phyloP scores from a whole-genome alignment of 192 early-diverging fungal species.

The Entophlyctis helioformis region DNA sequence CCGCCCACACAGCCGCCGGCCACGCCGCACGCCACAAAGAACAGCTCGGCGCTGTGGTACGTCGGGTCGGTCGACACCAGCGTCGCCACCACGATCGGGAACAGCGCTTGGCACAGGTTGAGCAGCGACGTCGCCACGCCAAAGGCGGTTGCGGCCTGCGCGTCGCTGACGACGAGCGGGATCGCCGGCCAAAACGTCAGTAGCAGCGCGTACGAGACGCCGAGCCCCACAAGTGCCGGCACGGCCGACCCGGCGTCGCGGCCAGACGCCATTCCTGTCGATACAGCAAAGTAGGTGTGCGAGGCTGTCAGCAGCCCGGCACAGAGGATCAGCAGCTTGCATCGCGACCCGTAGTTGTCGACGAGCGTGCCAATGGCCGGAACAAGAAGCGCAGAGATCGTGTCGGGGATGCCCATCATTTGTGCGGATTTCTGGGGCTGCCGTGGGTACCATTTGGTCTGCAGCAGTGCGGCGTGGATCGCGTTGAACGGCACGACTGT shows the following conservation, averaged over 20 bases:
- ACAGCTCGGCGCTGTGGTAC: constrained; percentile 19
- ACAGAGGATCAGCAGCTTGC: constrained; percentile 28
- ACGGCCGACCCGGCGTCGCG: constrained; percentile 20
- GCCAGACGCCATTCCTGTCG: constrained; percentile 3
- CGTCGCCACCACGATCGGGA: constrained; percentile 41
- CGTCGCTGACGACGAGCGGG: constrained; percentile 28
- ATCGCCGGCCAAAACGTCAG: constrained; percentile 39
- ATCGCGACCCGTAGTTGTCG: constrained; percentile 35
- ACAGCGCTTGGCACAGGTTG: constrained; percentile 36
- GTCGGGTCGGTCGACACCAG: constrained; percentile 27
- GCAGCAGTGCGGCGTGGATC: constrained; percentile 44
- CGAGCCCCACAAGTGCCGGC: constrained; percentile 29
- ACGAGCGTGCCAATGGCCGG: constrained; percentile 37
- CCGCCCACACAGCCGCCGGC: too few relatives aligned
- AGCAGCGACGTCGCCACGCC: constrained; percentile 33
- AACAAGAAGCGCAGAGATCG: constrained; percentile 38
- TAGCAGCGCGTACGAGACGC: constrained; percentile 30
- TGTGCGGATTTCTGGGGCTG: constrained; percentile 39
- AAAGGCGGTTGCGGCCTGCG: constrained; percentile 30
- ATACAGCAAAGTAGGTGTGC: constrained; percentile 28
- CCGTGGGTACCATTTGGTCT: constrained; percentile 37
- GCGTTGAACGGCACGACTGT: constrained; percentile 52
- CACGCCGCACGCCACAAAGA: constrained; percentile 14
- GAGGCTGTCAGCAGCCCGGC: constrained; percentile 23
- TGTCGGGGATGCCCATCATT: constrained; percentile 47